Evolutionary conservation across 116 monocot genomes (phyloP), one percentile per base, ranked within the genome.

Genomic region (Thalassia testudinum): DNA sequence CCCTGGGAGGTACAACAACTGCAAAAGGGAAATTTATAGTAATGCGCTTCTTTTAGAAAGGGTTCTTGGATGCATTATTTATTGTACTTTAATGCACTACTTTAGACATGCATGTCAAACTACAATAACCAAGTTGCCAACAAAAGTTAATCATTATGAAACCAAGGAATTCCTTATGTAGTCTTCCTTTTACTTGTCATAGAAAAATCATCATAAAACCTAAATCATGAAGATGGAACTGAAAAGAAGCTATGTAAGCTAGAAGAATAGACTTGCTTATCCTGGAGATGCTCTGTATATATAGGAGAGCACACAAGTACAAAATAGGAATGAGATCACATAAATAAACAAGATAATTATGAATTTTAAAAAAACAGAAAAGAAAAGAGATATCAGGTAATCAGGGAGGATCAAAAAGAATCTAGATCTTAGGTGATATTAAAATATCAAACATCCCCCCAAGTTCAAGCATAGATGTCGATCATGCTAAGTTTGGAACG

Each of bases 1-100:
- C 75, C 48, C 60, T 55, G 22, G 81, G 72, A 40, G 88, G 95
- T 56, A 95, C 29, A 50, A 56, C 37, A 65, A 95, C 95, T 95
- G 61, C 42, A 71, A 21, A 48, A 45, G 14, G 19, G 19, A 45
- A 45, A 15, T n/a, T 1, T 16, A n/a, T n/a, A 45, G 15, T 45
- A n/a, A n/a, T n/a, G n/a, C n/a, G n/a, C n/a, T n/a, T n/a, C n/a
- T n/a, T n/a, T n/a, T n/a, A n/a, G n/a, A n/a, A n/a, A n/a, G n/a
- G n/a, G n/a, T n/a, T n/a, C n/a, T n/a, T n/a, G n/a, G n/a, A n/a
- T n/a, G n/a, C n/a, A n/a, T n/a, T n/a, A n/a, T n/a, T n/a, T n/a
- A n/a, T n/a, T n/a, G n/a, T n/a, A n/a, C n/a, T n/a, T n/a, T n/a
- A n/a, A n/a, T n/a, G n/a, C n/a, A n/a, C n/a, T n/a, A 40, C 40